Conservation (phyloP, 345 rosid genomes). For the Gossypium ekmanianum region DNA sequence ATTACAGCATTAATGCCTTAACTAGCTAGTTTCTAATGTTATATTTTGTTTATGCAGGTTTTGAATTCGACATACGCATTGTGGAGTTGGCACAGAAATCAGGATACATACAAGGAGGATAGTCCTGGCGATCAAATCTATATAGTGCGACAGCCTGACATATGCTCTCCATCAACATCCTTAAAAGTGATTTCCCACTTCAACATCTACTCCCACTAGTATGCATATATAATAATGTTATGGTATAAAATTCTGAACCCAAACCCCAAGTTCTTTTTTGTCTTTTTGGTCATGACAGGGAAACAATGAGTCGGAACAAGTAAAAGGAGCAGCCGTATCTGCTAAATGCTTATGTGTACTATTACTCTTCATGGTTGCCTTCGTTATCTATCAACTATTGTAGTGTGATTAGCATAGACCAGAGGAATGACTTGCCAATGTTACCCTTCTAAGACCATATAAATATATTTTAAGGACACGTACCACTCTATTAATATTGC, state of each 20-base stretch:
- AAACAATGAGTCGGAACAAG: conserved; percentile 14
- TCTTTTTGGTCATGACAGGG: conserved; percentile 9
- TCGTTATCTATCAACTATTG: not conserved
- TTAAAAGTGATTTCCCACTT: conserved; percentile 18
- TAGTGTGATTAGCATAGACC: no score
- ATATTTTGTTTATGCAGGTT: conserved; percentile 37
- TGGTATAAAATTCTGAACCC: not conserved
- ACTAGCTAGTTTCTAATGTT: not conserved
- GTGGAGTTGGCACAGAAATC: conserved; percentile 93
- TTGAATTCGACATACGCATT: conserved; percentile 69
- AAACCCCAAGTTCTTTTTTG: not conserved
- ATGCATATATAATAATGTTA: not conserved
- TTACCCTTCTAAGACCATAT: no score
- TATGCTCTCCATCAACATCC: conserved; percentile 35
- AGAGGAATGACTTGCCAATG: no score
- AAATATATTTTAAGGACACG: no score
- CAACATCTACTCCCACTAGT: not conserved
- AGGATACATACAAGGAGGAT: conserved; percentile 54
- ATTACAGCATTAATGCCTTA: not conserved
- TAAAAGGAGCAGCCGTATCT: conserved; percentile 11
- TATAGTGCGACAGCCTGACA: conserved; percentile 59
- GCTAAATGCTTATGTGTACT: conserved; percentile 15
- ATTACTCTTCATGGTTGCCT: conserved; percentile 4
- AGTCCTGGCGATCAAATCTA: conserved; percentile 65
- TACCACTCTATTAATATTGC: no score